Evolutionary conservation across 1,284 basidiomycete species (phyloP).

Genomic region (Marasmius tenuissimus): DNA sequence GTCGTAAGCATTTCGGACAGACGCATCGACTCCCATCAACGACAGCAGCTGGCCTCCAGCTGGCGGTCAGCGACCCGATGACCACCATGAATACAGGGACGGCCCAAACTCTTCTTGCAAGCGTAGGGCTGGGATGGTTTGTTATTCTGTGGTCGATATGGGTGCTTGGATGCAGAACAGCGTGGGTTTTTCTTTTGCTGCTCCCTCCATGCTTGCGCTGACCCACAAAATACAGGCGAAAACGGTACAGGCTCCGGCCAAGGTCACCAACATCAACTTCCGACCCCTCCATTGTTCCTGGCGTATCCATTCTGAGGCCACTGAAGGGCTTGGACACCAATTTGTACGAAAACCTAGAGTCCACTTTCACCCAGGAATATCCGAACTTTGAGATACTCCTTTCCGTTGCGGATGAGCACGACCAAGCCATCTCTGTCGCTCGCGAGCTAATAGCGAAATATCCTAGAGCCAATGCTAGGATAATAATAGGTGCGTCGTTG

Average conservation of each 20-base stretch:
- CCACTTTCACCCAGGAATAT: constrained; percentile 87
- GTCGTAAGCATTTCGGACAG: no score
- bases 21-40: no score
- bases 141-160: constrained; percentile 45
- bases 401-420: constrained; percentile 79
- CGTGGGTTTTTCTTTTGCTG: constrained; percentile 53
- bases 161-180: constrained; percentile 74
- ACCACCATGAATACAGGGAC: no score
- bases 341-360: constrained; percentile 91
- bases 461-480: constrained; percentile 65
- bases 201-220: background rate
- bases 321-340: constrained; percentile 92
- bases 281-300: constrained; percentile 59
- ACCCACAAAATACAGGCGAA: constrained; percentile 49
- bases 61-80: no score
- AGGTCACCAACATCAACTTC: constrained; percentile 63
- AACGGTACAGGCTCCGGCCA: constrained; percentile 66
- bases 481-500: constrained; percentile 72
- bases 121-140: background rate
- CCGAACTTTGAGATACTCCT: constrained; percentile 87
- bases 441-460: constrained; percentile 75
- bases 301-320: constrained; percentile 89
- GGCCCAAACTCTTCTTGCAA: background rate
- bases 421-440: constrained; percentile 82
- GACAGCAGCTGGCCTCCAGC: no score